Percentiles rank a stretch among this genome's conserved stretches.
Conservation (phyloP, 1,284 basidiomycete species). For the Papiliotrema laurentii region DNA sequence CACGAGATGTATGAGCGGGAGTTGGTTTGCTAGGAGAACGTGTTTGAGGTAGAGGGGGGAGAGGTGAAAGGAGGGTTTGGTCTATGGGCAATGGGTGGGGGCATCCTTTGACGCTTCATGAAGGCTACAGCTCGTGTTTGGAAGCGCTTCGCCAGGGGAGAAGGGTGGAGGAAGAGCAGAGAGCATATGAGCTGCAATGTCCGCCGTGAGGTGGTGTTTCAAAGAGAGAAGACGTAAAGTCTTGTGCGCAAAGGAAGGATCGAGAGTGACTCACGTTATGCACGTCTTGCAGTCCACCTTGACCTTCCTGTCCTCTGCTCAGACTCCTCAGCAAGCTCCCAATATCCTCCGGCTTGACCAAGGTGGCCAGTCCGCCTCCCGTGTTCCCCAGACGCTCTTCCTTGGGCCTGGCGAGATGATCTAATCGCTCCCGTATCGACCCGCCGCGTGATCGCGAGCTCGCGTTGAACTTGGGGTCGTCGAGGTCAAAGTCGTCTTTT, state of each 20-base stretch:
- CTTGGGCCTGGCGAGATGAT: background rate
- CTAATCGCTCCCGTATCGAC: background rate
- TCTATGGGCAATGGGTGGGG: no score
- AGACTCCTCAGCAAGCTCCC: background rate
- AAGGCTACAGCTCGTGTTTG: background rate
- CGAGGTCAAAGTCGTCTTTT: conserved; percentile 4
- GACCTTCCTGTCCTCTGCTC: background rate
- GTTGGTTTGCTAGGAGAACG: no score
- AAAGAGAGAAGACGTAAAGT: background rate
- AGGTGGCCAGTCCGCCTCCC: background rate
- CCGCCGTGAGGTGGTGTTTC: background rate
- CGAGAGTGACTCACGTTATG: background rate
- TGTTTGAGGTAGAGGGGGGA: no score
- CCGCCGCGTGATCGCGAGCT: background rate
- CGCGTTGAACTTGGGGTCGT: conserved; percentile 1
- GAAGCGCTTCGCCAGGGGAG: no score
- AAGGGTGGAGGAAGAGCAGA: no score
- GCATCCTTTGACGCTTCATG: no score
- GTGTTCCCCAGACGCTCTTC: background rate
- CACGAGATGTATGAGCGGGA: no score
- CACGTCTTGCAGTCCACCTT: background rate
- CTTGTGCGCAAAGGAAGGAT: background rate
- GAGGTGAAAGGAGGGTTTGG: background rate
- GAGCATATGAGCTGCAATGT: no score
- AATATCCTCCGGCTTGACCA: background rate